Evolutionary conservation across 257 asterid species (phyloP), one percentile per base, ranked within the genome.

Genomic region (Ophiorrhiza pumila): DNA sequence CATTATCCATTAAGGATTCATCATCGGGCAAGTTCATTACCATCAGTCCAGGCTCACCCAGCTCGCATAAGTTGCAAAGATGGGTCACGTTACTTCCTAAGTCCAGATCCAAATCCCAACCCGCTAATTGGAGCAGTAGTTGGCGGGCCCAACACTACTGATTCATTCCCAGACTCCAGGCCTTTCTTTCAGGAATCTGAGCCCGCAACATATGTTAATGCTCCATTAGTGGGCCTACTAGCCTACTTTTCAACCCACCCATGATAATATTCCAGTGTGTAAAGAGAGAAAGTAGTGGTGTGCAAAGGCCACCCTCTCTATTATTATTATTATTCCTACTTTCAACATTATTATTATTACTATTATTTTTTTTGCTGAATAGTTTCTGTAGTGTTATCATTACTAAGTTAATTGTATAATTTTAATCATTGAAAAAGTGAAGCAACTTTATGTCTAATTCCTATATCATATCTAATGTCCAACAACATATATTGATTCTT

Each of bases 171-270:
- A 0, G 97, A 91, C 70, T 83, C 87, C 0, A 87, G 97, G 86
- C 87, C 96, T 27, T 87, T 76, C 82, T 91, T 85, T 65, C 90
- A 89, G 73, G 91, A 88, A 70, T 88, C 96, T 0, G 95, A 91
- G 84, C 97, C 97, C 82, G 90, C 97, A 0, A 91, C 97, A 0
- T 91, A 91, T 29, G 87, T 88, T 27, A 91, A 91, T 65, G 96
- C 96, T 3, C 97, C 96, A 1, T 72, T 89, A 55, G 96, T 91
- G 69, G 97, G 91, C 81, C 81, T 89, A 0, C 74, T 91, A 7
- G 97, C 91, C 53, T 91, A 75, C 86, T 89, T 91, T 63, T 81
- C 97, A 20, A 83, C 86, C 87, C 96, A 91, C 81, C 69, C 88
- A 10, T 83, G 83, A 83, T 41, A 41, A 2, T 5, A 29, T 22